Percentiles rank a stretch among this genome's conserved stretches.
These are phyloP conservation scores for Aspergillus funiculosus DNA, from an alignment of 495 filamentous ascomycete genomes.

Conservation along the genomic window DNA sequence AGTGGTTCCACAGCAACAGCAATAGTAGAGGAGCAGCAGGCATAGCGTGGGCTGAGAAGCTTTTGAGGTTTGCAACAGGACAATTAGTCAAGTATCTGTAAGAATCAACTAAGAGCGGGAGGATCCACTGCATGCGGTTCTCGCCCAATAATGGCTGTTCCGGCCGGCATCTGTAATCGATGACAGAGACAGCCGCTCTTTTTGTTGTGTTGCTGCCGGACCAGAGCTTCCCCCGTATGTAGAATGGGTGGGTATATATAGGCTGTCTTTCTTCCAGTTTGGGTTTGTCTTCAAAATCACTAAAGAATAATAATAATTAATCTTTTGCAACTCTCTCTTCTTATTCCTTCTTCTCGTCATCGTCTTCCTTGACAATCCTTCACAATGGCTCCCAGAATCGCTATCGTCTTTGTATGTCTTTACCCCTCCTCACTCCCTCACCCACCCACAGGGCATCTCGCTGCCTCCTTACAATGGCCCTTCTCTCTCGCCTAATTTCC, in stretches of 20 bases:
- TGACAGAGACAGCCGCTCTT: conserved; percentile 36
- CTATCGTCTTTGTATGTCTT: conserved; percentile 78
- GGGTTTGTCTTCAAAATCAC: too few species aligned
- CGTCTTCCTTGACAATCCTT: conserved; percentile 11
- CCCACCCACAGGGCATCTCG: too few species aligned
- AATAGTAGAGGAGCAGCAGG: too few species aligned
- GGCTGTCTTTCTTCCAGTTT: conserved; percentile 1
- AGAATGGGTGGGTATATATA: too few species aligned
- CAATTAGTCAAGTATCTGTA: conserved; percentile 38
- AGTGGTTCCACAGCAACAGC: too few species aligned
- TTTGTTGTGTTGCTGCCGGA: too few species aligned
- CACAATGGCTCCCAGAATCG: conserved; percentile 87
- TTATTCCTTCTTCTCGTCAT: conserved; percentile 5
- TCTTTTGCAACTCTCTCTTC: not conserved
- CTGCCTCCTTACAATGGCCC: too few species aligned
- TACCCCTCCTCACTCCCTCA: not conserved
- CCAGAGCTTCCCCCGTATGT: too few species aligned
- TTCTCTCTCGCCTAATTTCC: too few species aligned
- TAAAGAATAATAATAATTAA: too few species aligned
- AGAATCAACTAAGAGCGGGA: conserved; percentile 27
- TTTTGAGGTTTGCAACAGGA: too few species aligned
- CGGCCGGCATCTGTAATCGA: conserved; percentile 29
- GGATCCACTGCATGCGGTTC: not conserved
- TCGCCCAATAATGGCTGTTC: conserved; percentile 3
- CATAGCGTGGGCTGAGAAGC: too few species aligned